Conservation (phyloP, 1,139 yeast genomes). For the Debaryomyces subglobosus region DNA sequence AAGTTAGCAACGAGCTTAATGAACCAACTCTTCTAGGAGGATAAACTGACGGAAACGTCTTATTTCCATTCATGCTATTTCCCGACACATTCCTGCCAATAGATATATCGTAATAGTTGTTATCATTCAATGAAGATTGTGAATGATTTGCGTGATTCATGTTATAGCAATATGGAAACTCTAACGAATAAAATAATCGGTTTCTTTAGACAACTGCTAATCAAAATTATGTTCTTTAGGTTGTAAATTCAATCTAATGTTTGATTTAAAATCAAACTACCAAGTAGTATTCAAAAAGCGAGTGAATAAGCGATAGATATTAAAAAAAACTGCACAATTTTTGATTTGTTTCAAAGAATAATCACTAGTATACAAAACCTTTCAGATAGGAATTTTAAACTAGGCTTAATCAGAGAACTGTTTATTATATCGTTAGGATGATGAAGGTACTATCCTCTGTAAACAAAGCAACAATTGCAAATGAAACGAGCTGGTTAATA, state of each 20-base stretch:
- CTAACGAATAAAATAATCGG: neutral
- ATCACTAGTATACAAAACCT: neutral
- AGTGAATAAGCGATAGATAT: constrained; percentile 2
- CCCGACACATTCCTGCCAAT: constrained; percentile 10
- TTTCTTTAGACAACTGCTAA: too few relatives aligned
- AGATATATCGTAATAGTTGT: constrained; percentile 19
- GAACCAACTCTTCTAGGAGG: constrained; percentile 34
- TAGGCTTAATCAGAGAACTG: neutral
- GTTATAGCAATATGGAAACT: neutral
- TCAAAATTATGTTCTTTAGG: neutral
- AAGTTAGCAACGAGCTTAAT: constrained; percentile 25
- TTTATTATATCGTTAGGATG: neutral
- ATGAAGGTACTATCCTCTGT: neutral
- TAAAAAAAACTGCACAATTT: neutral
- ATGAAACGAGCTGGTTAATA: neutral
- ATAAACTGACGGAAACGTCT: constrained; percentile 15
- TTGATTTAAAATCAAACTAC: neutral
- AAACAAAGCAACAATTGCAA: constrained; percentile 8
- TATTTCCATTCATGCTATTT: constrained; percentile 14
- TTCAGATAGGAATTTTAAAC: neutral
- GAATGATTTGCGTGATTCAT: constrained; percentile 24
- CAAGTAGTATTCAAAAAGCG: neutral
- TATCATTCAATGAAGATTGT: constrained; percentile 23
- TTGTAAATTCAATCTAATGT: neutral
- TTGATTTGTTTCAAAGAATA: neutral